Base-by-base conservation (phyloP, 2,329 filamentous ascomycete species). In the Colletotrichum magnum region DNA sequence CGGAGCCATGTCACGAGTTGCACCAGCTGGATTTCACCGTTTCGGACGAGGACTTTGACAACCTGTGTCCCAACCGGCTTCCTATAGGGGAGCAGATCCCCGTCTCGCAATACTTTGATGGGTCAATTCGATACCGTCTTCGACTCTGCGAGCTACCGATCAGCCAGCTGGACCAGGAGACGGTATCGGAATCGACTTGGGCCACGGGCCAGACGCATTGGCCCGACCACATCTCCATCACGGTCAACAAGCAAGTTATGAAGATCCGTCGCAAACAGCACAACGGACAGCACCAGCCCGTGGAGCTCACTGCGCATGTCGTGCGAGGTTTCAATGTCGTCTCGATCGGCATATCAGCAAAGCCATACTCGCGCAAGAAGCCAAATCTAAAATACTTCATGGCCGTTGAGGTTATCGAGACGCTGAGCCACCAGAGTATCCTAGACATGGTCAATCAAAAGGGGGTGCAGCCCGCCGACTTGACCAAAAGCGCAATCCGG, bases 271-370 rank as follows among this genome's bases (percentile, higher is more conserved):
- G 92, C 32, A 94, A 93, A 74, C 78, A 88, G 1, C 91, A 96
- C 70, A 88, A 95, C 75, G 91, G 90, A 12, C 93, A 91, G 73
- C 93, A 97, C 73, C 79, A 94, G 9, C 91, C 95, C 0, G 83
- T 93, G 6, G 94, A 97, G 73, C 82, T 97, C 26, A 94, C 94
- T 1, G 78, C 88, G 10, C 68, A 80, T 21, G 72, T 97, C 5
- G 77, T 75, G 9, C 73, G 80, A 16, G 94, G 93, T 0, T 75
- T 77, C 6, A 97, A 97, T 74, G 77, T 74, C 0, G 76, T 97
- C 3, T 81, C 84, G 5, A 77, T 95, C 73, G 88, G 74, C 71
- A 81, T 82, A 60, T 75, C 74, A 59, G 76, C 72, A 45, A 24
- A 73, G 62, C 75, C 71, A 41, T 28, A 47, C 50, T 12, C 60